A percentile compares a stretch with the other conserved stretches of the same genome.
phyloP scores from a whole-genome alignment of 208 protist species.

The Willaertia magna region DNA sequence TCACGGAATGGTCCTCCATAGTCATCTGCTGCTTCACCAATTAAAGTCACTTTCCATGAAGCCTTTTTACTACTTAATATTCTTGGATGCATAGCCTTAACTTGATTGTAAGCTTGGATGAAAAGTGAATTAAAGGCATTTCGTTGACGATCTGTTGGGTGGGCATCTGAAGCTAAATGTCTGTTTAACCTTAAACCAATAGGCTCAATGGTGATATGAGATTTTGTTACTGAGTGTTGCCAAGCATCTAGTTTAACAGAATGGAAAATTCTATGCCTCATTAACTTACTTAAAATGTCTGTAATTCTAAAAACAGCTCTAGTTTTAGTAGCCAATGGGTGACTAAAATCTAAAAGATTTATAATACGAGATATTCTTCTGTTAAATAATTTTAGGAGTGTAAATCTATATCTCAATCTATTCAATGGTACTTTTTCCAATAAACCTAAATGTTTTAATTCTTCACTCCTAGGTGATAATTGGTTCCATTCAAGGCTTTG shows the following conservation, averaged over 20 bases:
- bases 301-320: not conserved
- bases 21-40: constrained; percentile 41
- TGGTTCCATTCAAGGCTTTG: not conserved
- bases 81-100: not conserved
- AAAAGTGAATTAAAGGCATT: not conserved
- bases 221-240: not conserved
- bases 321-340: too few relatives aligned
- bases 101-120: constrained; percentile 7
- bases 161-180: not conserved
- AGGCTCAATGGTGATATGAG: not conserved
- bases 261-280: not conserved
- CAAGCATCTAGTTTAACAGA: constrained; percentile 9
- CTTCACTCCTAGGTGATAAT: not conserved
- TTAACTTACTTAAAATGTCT: not conserved
- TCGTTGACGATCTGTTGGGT: not conserved
- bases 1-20: constrained; percentile 76
- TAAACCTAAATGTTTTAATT: not conserved
- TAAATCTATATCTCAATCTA: not conserved
- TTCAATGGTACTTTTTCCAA: not conserved
- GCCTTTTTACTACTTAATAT: not conserved
- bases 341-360: not conserved
- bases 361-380: not conserved
- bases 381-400: constrained; percentile 5
- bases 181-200: not conserved
- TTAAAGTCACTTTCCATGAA: constrained; percentile 17